Evolutionary conservation across 2,329 filamentous ascomycete species (phyloP), one percentile per base, ranked within the genome.

Genomic region (Pseudocercospora vitis): DNA sequence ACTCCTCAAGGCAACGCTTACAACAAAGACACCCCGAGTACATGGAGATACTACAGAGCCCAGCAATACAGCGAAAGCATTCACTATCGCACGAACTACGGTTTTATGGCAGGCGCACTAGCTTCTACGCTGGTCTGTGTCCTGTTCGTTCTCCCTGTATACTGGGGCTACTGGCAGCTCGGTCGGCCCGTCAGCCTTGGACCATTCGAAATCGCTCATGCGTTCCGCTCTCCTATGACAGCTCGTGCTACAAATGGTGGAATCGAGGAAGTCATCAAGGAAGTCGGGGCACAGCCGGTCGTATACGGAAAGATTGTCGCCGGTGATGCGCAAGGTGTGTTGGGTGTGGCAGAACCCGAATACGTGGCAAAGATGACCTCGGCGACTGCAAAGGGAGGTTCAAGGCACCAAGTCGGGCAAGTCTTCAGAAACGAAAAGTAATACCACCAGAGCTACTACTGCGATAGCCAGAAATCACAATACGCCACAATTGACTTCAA

Each of bases 171-270:
- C 32, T 50, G 32, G 46, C 46, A 48, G 19, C 45, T 48, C 16
- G 29, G 45, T 9, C 24, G 24, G 21, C 9, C 7, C 7, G 45
- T 71, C 14, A 65, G 66, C 4, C 60, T 71, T 0, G 64, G 63
- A 12, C 69, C 69, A 3, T 63, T 70, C 1, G 68, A 71, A 32
- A 71, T 71, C 26, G 66, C 67, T 1, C 63, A 69, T 35, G 68
- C 68, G 2, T 70, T 71, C 51, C 64, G 63, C 4, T 66, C 68
- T 18, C 63, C 57, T 1, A 53, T 37, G 33, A 39, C 37, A n/a
- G 32, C 33, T 11, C 46, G 28, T 12, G 35, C 46, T 8, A 8
- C 19, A 4, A 35, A 49, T 21, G 35, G 18, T 14, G 24, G 16
- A 11, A 26, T 50, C 4, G 28, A 54, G 16, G 12, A 44, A 21